Base-by-base conservation (phyloP, 2,329 filamentous ascomycete species). In the Xylaria sp. region DNA sequence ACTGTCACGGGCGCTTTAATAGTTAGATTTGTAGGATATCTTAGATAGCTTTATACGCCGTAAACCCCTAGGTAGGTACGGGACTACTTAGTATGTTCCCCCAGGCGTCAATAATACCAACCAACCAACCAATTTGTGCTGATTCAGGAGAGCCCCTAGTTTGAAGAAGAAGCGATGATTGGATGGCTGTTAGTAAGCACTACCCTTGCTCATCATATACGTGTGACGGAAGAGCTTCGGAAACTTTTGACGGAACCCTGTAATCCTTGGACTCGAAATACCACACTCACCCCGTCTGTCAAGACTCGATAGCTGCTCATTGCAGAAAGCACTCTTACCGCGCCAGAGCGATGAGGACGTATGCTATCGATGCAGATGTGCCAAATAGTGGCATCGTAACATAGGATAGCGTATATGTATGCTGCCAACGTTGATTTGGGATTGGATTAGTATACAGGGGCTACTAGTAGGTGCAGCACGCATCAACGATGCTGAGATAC, bases 381-480 rank as follows among this genome's bases (percentile, higher is more conserved):
- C 21, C 12, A 48, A 12, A 48, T 8, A 47, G n/a, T 23, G 18
- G 42, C n/a, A 10, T 18, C 42, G 10, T 21, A 47, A 21, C 18
- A 23, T 21, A 21, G 42, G n/a, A n/a, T n/a, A n/a, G n/a, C n/a
- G n/a, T 3, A 21, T 47, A 47, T n/a, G 10, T 9, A 6, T 25
- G 47, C 40, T n/a, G n/a, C 29, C 12, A 16, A 21, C 10, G 32
- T 40, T 57, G 23, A 48, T n/a, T 35, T 35, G 5, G 57, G 27
- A 16, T 59, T 21, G 9, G 16, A 21, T 47, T 35, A 47, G 40
- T 44, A 18, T 44, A 37, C n/a, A 12, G 18, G 21, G 50, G 21
- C 18, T 9, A 23, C 21, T 35, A 9, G 16, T 42, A 59, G 12
- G 23, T 60, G 27, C 27, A 55, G 60, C 55, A 60, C 50, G 54